Percentiles rank a stretch among this genome's conserved stretches.
phyloP scores from a whole-genome alignment of 2,329 filamentous ascomycete genomes.

The Podosphaera xanthii region DNA sequence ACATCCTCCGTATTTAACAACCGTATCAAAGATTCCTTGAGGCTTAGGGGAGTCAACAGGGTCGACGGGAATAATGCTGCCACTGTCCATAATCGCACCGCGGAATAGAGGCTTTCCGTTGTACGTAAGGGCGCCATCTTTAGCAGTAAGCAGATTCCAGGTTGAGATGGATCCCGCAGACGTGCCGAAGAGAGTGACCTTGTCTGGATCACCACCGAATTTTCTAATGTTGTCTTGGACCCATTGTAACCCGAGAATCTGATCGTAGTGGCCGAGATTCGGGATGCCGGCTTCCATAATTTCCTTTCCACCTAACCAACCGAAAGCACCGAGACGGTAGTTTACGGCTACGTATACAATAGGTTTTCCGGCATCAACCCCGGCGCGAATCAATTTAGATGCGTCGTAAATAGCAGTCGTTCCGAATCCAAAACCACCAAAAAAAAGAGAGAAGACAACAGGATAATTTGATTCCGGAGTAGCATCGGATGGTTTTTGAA shows the following conservation, averaged over 20 bases:
- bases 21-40: slow-evolving; percentile 38
- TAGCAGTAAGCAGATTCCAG: slow-evolving; percentile 53
- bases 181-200: slow-evolving; percentile 24
- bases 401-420: slow-evolving; percentile 30
- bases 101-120: slow-evolving; percentile 55
- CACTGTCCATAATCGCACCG: slow-evolving; percentile 57
- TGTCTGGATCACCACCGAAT: slow-evolving; percentile 40
- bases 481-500: slow-evolving; percentile 35
- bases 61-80: slow-evolving; percentile 36
- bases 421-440: slow-evolving; percentile 38
- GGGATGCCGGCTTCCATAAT: slow-evolving; percentile 41
- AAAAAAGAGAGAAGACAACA: slow-evolving; percentile 49
- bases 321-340: slow-evolving; percentile 54
- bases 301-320: slow-evolving; percentile 48
- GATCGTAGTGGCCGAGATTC: slow-evolving; percentile 52
- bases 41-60: slow-evolving; percentile 41
- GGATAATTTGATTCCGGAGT: slow-evolving; percentile 32
- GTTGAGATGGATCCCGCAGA: slow-evolving; percentile 47
- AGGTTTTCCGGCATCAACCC: slow-evolving; percentile 29
- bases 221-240: slow-evolving; percentile 52
- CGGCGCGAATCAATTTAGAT: slow-evolving; percentile 22
- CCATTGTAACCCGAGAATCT: slow-evolving; percentile 52
- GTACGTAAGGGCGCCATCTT: slow-evolving; percentile 49
- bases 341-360: slow-evolving; percentile 59
- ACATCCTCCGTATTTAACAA: slow-evolving; percentile 41